phyloP scores from a whole-genome alignment of 116 monocot species.

The Posidonia oceanica region DNA sequence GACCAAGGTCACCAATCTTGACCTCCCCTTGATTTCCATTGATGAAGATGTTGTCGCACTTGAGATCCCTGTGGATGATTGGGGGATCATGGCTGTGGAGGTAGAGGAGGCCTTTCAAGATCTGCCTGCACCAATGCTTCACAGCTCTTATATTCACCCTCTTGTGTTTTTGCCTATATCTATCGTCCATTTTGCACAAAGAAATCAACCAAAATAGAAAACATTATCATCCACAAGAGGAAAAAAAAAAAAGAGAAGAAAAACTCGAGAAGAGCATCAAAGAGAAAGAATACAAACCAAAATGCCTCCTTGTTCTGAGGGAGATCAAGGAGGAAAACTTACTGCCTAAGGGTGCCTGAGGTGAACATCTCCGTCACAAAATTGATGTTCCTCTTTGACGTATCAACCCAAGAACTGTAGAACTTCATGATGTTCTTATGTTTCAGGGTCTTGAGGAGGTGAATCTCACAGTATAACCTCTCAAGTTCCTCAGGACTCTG shows the following conservation, averaged over 20 bases:
- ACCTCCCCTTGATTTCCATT: conserved; percentile 30
- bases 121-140: conserved; percentile 62
- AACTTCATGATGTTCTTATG: conserved; percentile 98
- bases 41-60: conserved; percentile 32
- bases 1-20: conserved; percentile 44
- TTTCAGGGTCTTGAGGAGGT: conserved; percentile 79
- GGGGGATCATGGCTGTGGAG: conserved; percentile 56
- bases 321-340: conserved; percentile 5
- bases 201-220: background rate
- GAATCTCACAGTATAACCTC: conserved; percentile 94
- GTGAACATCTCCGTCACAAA: conserved; percentile 99
- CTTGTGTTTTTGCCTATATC: conserved; percentile 50
- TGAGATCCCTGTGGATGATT: conserved; percentile 37
- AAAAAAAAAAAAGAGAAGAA: background rate
- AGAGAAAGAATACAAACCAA: background rate
- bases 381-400: conserved; percentile 85
- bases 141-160: conserved; percentile 44
- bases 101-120: conserved; percentile 41
- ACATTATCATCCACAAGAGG: background rate
- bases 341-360: conserved; percentile 94
- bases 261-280: too few species aligned
- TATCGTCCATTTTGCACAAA: conserved; percentile 6
- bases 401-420: conserved; percentile 93
- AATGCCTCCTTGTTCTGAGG: too few species aligned
- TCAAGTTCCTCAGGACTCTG: conserved; percentile 82